Base-by-base conservation (phyloP, 176 grass and related monocot species). In the Poa pratensis region DNA sequence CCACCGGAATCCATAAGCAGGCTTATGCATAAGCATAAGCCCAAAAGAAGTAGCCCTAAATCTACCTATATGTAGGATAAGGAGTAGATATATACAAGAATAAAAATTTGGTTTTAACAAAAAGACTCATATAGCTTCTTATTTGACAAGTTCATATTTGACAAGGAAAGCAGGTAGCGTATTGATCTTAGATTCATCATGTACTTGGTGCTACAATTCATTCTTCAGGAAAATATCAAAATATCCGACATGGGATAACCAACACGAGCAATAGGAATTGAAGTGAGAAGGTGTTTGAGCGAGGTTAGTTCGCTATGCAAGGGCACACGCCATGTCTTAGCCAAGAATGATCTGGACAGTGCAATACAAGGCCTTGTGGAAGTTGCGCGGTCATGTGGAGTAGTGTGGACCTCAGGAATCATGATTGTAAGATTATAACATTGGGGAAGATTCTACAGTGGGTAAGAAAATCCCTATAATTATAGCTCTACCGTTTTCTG, bases 341-440 rank as follows among this genome's bases (percentile, higher is more conserved):
- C 37, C 59, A 79, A 79, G 50, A 76, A 76, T 46, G n/a, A 64
- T 79, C n/a, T 63, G 22, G 75, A 58, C 20, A 58, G 26, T 28
- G 77, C 37, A 63, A 30, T 63, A 63, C 57, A 62, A 46, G 22
- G 16, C 58, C 57, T 79, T 28, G 22, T 79, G 57, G 23, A 26
- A 64, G 37, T 79, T 28, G 23, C 28, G 57, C 15, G 26, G 17
- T 79, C 22, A 63, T 46, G 77, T 40, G 11, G 20, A 48, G 77
- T 8, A 48, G 40, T 30, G 40, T 64, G 77, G 58, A 80, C 58
- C n/a, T 32, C 5, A 27, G 23, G 55, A 62, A 42, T 27, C 53
- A 26, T 59, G 59, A 80, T 65, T 46, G 23, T 62, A 42, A 0
- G 14, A 27, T 30, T 30, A 30, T 30, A 30, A 30, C 30, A 30